Conservation (phyloP, 768 basidiomycete genomes). For the Tricholomella constricta region DNA sequence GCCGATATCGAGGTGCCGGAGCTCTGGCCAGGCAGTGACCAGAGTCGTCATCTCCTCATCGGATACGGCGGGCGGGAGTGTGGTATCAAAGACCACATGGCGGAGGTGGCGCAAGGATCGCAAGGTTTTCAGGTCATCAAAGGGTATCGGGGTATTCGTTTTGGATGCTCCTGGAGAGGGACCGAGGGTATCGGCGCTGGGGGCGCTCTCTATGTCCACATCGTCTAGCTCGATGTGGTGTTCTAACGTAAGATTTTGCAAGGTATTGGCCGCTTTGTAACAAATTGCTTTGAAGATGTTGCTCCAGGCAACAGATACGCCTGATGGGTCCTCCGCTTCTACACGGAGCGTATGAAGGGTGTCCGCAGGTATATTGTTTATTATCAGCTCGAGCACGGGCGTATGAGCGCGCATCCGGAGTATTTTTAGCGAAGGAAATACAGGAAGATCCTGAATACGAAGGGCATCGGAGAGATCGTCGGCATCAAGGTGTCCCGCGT, state of each 20-base stretch:
- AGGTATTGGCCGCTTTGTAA: slow-evolving; percentile 26
- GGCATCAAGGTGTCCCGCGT: slow-evolving; percentile 39
- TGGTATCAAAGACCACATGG: slow-evolving; percentile 40
- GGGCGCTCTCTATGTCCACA: slow-evolving; percentile 24
- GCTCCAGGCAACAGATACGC: slow-evolving; percentile 33
- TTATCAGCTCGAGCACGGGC: slow-evolving; percentile 33
- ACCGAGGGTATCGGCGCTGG: slow-evolving; percentile 7
- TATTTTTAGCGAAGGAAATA: slow-evolving; percentile 39
- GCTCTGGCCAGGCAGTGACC: slow-evolving; percentile 45
- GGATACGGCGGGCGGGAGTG: slow-evolving; percentile 37
- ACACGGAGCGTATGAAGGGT: slow-evolving; percentile 39
- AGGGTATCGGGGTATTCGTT: slow-evolving; percentile 22
- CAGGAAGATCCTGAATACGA: slow-evolving; percentile 9
- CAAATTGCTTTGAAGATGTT: slow-evolving; percentile 33
- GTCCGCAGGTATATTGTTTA: slow-evolving; percentile 33
- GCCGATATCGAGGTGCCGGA: slow-evolving; percentile 45
- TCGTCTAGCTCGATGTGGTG: slow-evolving; percentile 42
- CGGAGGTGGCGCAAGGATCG: slow-evolving; percentile 34
- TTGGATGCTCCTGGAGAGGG: slow-evolving; percentile 10
- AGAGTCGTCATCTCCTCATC: slow-evolving; percentile 42
- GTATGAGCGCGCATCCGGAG: slow-evolving; percentile 42
- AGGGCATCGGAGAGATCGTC: slow-evolving; percentile 22
- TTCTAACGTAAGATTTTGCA: slow-evolving; percentile 43
- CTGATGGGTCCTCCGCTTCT: slow-evolving; percentile 33
- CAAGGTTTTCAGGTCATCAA: slow-evolving; percentile 37